These are phyloP conservation scores for Favolaschia claudopus DNA, from an alignment of 768 basidiomycete species.

Conservation along the genomic window DNA sequence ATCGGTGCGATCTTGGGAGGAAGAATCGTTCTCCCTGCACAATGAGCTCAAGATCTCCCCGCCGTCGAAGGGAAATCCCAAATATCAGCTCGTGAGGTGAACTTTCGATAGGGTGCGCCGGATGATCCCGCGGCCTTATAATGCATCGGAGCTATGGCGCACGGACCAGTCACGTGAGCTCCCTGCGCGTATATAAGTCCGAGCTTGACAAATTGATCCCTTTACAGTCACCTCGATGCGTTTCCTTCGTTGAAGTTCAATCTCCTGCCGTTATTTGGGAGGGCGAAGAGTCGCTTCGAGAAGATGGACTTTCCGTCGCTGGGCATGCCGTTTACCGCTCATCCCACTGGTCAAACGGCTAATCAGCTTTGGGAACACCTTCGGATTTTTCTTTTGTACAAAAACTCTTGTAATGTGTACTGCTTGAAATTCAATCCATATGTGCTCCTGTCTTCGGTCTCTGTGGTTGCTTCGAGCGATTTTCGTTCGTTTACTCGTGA, in stretches of 20 bases:
- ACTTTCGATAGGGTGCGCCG: slow-evolving; percentile 62
- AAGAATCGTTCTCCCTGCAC: slow-evolving; percentile 66
- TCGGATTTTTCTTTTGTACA: background rate
- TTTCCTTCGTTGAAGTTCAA: slow-evolving; percentile 28
- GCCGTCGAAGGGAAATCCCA: slow-evolving; percentile 57
- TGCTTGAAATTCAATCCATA: too few relatives aligned
- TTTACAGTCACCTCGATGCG: slow-evolving; percentile 41
- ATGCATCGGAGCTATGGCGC: slow-evolving; percentile 44
- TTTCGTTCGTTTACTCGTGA: too few relatives aligned
- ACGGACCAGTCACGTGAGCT: slow-evolving; percentile 54
- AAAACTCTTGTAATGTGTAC: too few relatives aligned
- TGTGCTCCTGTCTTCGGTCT: too few relatives aligned
- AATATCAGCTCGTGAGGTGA: slow-evolving; percentile 78
- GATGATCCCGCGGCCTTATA: slow-evolving; percentile 10
- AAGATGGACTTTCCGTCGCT: slow-evolving; percentile 60
- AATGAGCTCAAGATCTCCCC: slow-evolving; percentile 62
- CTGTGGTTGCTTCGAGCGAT: too few relatives aligned
- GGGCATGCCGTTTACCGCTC: slow-evolving; percentile 73
- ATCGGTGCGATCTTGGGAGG: slow-evolving; percentile 75
- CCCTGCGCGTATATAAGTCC: slow-evolving; percentile 28
- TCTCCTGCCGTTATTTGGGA: slow-evolving; percentile 21
- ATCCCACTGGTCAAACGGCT: slow-evolving; percentile 61
- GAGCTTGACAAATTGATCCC: slow-evolving; percentile 17
- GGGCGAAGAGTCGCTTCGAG: slow-evolving; percentile 47
- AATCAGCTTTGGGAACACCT: slow-evolving; percentile 76